phyloP scores from a whole-genome alignment of 129 eudicot genomes.

The Flaveria linearis region DNA sequence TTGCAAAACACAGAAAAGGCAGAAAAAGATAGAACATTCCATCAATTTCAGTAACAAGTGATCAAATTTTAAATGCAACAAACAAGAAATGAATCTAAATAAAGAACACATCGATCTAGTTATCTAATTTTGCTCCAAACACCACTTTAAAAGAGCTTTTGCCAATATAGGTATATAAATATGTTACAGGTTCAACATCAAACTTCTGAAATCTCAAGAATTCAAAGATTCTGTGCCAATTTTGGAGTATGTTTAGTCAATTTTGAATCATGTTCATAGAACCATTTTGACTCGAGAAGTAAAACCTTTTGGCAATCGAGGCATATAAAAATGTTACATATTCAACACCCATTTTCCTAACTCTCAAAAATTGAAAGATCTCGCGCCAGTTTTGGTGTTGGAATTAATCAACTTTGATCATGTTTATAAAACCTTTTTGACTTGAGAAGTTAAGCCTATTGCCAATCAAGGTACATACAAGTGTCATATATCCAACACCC shows the following conservation, averaged over 20 bases:
- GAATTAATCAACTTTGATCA: background rate
- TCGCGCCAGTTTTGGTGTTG: too few species aligned
- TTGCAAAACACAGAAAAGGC: too few species aligned
- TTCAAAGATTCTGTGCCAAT: too few species aligned
- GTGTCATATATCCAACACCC: slow-evolving; percentile 10
- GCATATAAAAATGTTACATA: too few species aligned
- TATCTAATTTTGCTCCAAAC: background rate
- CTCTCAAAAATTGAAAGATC: too few species aligned
- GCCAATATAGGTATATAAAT: background rate
- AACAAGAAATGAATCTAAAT: background rate
- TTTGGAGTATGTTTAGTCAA: background rate
- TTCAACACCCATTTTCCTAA: too few species aligned
- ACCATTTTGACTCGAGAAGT: background rate
- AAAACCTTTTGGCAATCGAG: background rate
- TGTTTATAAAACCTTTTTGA: background rate
- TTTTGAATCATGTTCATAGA: background rate
- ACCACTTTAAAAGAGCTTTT: background rate
- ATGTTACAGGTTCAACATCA: background rate
- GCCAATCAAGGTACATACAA: too few species aligned
- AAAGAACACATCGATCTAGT: background rate
- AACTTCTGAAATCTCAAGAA: too few species aligned
- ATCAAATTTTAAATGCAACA: background rate
- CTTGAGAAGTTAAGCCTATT: too few species aligned
- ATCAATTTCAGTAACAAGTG: background rate
- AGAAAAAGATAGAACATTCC: background rate